These are phyloP conservation scores for Bjerkandera adusta DNA, from an alignment of 1,284 basidiomycete genomes.

Conservation along the genomic window DNA sequence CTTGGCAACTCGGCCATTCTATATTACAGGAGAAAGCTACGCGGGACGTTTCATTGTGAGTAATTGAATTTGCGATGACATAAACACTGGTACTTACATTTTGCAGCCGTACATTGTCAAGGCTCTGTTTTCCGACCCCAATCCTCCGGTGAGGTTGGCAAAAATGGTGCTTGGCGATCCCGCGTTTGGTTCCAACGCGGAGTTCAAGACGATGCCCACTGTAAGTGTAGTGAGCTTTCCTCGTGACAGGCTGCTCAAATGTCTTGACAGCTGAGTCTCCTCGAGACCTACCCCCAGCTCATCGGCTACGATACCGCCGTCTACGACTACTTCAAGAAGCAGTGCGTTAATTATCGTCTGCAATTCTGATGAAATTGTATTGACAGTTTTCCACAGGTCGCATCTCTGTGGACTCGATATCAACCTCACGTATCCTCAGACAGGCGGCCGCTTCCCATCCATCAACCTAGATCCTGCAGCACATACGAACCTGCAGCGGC, in stretches of 20 bases:
- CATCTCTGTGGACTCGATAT: conserved; percentile 65
- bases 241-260: neutral
- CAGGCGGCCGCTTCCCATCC: conserved; percentile 46
- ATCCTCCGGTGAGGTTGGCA: conserved; percentile 59
- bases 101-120: conserved; percentile 18
- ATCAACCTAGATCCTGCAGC: conserved; percentile 12
- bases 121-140: conserved; percentile 19
- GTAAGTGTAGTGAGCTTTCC: conserved; percentile 32
- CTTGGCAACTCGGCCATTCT: conserved; percentile 55
- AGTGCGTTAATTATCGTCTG: too few species aligned
- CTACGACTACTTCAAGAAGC: conserved; percentile 20
- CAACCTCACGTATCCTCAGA: conserved; percentile 69
- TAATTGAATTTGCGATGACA: too few species aligned
- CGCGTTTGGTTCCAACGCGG: conserved; percentile 43
- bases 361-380: neutral
- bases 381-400: conserved; percentile 37
- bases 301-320: conserved; percentile 19
- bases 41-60: conserved; percentile 57
- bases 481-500: neutral
- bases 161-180: conserved; percentile 71
- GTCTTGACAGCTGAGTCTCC: conserved; percentile 9
- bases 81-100: too few species aligned
- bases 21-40: conserved; percentile 66
- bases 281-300: conserved; percentile 20
- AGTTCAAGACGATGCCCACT: conserved; percentile 54